Conservation (phyloP, 73 alveolate species). For the Tetrahymena borealis region DNA sequence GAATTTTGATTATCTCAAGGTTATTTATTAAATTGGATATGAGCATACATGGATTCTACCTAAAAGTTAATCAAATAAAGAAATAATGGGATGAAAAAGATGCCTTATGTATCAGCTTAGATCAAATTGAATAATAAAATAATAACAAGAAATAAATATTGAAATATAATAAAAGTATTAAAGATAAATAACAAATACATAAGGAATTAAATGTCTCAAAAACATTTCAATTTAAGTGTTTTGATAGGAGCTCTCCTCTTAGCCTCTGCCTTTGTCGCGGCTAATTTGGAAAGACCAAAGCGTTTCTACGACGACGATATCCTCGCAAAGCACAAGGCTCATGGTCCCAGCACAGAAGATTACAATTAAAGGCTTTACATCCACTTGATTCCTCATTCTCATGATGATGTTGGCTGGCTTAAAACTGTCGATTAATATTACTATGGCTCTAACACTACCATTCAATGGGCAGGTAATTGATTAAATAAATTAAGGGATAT, state of each 20-base stretch:
- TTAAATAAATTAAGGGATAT: neutral
- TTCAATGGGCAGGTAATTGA: slow-evolving; percentile 8
- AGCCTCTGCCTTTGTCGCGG: neutral
- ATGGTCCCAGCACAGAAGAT: neutral
- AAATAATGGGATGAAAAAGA: no score
- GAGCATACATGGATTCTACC: no score
- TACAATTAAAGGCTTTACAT: slow-evolving; percentile 48
- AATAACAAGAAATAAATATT: no score
- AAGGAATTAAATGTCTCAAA: neutral
- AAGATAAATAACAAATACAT: no score
- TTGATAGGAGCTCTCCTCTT: neutral
- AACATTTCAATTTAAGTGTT: neutral
- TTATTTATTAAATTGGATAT: no score
- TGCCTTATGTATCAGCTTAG: no score
- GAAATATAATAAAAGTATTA: no score
- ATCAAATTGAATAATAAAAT: no score
- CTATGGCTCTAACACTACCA: slow-evolving; percentile 18
- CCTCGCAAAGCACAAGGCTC: slow-evolving; percentile 4
- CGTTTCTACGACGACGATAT: neutral
- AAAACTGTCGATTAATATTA: slow-evolving; percentile 78
- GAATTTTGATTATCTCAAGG: no score
- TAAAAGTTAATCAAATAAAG: no score
- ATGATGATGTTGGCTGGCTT: slow-evolving; percentile 99
- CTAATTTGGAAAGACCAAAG: neutral
- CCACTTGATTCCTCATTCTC: slow-evolving; percentile 97